Evolutionary conservation across 106 monocot species (phyloP), one percentile per base, ranked within the genome.

Genomic region (Dioscorea zingiberensis): DNA sequence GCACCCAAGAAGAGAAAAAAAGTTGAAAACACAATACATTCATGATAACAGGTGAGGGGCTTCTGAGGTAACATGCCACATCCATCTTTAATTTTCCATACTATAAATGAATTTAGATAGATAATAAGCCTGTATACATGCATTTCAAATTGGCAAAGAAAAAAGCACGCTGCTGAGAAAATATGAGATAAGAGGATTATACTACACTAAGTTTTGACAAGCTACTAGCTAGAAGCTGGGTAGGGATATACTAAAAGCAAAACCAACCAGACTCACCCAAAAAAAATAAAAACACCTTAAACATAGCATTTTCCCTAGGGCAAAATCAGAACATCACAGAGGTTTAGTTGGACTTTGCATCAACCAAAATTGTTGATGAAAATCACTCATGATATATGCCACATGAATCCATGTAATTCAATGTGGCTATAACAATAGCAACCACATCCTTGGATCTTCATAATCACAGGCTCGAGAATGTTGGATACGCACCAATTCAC

Each of bases 201-300:
- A n/a, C n/a, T 38, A 38, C 38, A 38, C 9, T 38, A 57, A 57
- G 56, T 59, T 59, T 27, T 59, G 13, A 16, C 38, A 19, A n/a
- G n/a, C n/a, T n/a, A n/a, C n/a, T n/a, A 29, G 9, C 27, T 24
- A 15, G 15, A 27, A 59, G 59, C 15, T 14, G 21, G n/a, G 16
- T 15, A 59, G n/a, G 38, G 13, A 38, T 62, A 62, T 62, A 62
- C n/a, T 62, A 62, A 30, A 62, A 62, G 59, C 59, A 59, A 16
- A 62, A 38, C 38, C 29, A 21, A 7, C 32, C 18, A 38, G n/a
- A n/a, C n/a, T n/a, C n/a, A n/a, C 6, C 30, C 30, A 30, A 30
- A 38, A 38, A 38, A 38, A 38, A 38, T 0, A 38, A 1, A 38
- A 10, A 38, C 1, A 38, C 4, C 38, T 38, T 38, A 38, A 38